Base-by-base conservation (phyloP, 208 protist species). In the Trypanosoma avium region DNA sequence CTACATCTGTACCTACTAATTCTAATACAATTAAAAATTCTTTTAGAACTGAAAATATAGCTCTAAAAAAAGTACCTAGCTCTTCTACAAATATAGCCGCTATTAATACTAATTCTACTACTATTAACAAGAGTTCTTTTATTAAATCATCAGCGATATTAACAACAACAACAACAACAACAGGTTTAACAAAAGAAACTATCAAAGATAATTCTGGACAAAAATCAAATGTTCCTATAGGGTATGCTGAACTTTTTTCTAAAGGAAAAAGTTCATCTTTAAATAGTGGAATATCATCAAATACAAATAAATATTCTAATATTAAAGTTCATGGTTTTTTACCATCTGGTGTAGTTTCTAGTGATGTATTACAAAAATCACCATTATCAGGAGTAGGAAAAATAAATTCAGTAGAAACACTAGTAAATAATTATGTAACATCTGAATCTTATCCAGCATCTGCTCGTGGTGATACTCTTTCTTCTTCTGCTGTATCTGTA, bases 221-320 rank as follows among this genome's bases (percentile, higher is more conserved):
- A 59, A 56, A 26, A 50, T 29, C 55, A 40, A 56, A 27, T 24
- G 24, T 78, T 12, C 70, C 65, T 4, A 60, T 49, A 8, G 47
- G 57, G 15, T 86, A 76, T 61, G 72, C 61, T 0, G 64, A 73
- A 10, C 58, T 86, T 33, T 86, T 86, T 47, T 27, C 56, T 6
- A 65, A 73, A n/a, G 64, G 58, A 10, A 54, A 6, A 21, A 15
- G 27, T 27, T 0, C 49, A 57, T 19, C 26, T 10, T 24, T 26
- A 38, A 26, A 12, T 42, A 17, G 21, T 46, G 43, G 42, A 21
- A 45, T 29, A 33, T 10, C 3, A n/a, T 8, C n/a, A 0, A 17
- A 24, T 21, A 7, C 24, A n/a, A 27, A 5, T 26, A 29, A n/a
- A 26, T 17, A 7, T 36, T 26, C 21, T 24, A 17, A 24, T 57